phyloP scores from a whole-genome alignment of 1,284 basidiomycete genomes.

The Puccinia novopanici region DNA sequence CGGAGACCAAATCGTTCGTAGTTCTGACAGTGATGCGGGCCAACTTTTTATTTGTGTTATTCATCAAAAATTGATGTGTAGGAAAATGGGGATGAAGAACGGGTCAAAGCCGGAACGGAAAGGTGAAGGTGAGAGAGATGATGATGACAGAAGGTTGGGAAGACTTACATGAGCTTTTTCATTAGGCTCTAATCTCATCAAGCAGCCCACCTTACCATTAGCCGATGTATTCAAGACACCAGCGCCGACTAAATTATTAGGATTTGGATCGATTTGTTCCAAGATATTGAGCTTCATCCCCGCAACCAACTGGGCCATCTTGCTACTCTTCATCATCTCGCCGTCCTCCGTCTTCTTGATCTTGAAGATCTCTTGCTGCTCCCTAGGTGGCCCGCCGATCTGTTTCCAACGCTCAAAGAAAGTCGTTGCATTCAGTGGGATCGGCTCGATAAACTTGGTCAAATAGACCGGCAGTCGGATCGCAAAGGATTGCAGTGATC shows the following conservation, averaged over 20 bases:
- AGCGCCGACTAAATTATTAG: constrained; percentile 79
- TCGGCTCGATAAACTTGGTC: constrained; percentile 90
- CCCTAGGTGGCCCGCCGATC: constrained; percentile 89
- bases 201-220: constrained; percentile 90
- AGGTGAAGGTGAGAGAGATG: not conserved
- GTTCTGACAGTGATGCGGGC: constrained; percentile 91
- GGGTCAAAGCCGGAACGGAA: not conserved
- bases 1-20: constrained; percentile 87
- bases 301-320: constrained; percentile 72
- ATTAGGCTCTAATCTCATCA: constrained; percentile 91
- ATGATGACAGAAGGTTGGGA: not conserved
- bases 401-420: constrained; percentile 99
- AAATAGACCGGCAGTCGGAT: constrained; percentile 82
- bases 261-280: constrained; percentile 67
- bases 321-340: constrained; percentile 63
- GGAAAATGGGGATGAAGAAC: not conserved
- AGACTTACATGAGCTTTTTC: constrained; percentile 78
- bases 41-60: constrained; percentile 65
- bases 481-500: constrained; percentile 81
- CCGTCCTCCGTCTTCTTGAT: constrained; percentile 67
- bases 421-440: constrained; percentile 75
- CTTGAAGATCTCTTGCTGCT: constrained; percentile 84
- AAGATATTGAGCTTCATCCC: constrained; percentile 77
- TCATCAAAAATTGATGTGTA: not conserved
- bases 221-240: constrained; percentile 84